Evolutionary conservation across 306 rosid species (phyloP), one percentile per base, ranked within the genome.

Genomic region (Citrullus amarus): DNA sequence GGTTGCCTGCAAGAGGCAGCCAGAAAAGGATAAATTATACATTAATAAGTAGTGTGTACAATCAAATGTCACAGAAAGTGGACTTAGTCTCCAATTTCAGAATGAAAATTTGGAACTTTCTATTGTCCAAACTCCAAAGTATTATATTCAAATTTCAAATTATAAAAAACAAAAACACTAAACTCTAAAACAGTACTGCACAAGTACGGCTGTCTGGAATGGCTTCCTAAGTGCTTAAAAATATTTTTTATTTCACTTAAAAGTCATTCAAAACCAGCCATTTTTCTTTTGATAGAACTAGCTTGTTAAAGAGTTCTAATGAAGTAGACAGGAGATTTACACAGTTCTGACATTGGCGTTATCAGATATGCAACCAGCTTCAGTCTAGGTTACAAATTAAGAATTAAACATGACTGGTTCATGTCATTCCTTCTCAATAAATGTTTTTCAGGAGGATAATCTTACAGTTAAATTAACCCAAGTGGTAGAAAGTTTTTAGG

Each of bases 1-100:
- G 65, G 53, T 87, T 86, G 72, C 88, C 96, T 92, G 74, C 18
- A 77, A 41, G 78, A 74, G 61, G 30, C 20, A 51, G 30, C 16
- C 44, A 54, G 61, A 73, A 73, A 82, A 57, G 8, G 62, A 32
- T 38, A 65, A 79, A 32, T 7, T 0, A n/a, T 18, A 9, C 3
- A 39, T 67, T 18, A 39, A 69, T 25, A 38, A 73, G 78, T 36
- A 15, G 1, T 15, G 13, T 39, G 61, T 12, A 44, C 70, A 76
- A 62, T 18, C 62, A 18, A 43, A 32, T 20, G 43, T 71, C 62
- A 41, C 9, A 32, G 39, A 32, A 53, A 71, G 28, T 60, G 43
- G 4, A 55, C 8, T 69, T 12, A 39, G 3, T 36, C 28, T n/a
- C 66, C 30, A 38, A 39, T 73, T 50, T 30, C 60, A 44, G 41